These are phyloP conservation scores for Cadophora sp. DNA, from an alignment of 2,329 filamentous ascomycete species.

Conservation along the genomic window DNA sequence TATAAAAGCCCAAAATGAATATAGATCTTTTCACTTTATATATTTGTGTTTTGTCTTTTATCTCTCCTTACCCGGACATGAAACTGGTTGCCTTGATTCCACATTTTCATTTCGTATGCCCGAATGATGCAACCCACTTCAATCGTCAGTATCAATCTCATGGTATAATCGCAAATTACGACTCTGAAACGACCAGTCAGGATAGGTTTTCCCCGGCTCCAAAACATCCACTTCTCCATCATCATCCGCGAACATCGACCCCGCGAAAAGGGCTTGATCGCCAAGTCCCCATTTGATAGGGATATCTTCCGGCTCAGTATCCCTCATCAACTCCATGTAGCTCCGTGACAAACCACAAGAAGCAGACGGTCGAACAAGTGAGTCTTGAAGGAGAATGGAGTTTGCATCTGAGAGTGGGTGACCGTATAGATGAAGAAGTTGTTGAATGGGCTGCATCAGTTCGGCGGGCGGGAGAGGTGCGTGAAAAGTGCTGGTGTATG, in stretches of 20 bases:
- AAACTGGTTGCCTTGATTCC: too few species aligned
- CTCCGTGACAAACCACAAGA: not conserved
- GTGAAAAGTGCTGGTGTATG: not conserved
- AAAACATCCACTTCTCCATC: not conserved
- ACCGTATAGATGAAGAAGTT: not conserved
- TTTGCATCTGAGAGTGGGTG: not conserved
- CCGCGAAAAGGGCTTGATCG: not conserved
- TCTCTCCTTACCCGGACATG: too few species aligned
- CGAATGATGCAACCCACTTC: too few species aligned
- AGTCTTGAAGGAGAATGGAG: not conserved
- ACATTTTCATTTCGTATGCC: too few species aligned
- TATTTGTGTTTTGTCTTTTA: too few species aligned
- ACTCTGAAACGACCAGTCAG: not conserved
- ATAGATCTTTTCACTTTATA: too few species aligned
- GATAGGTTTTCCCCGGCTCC: not conserved
- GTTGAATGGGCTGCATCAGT: conserved; percentile 1
- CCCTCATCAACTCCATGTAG: not conserved
- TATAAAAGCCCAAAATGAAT: too few species aligned
- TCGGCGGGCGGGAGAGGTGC: not conserved
- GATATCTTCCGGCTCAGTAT: not conserved
- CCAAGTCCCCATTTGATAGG: not conserved
- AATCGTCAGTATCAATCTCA: not conserved
- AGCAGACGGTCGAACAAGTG: not conserved
- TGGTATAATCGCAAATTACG: too few species aligned
- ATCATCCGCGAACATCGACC: not conserved